Evolutionary conservation across 768 basidiomycete genomes (phyloP).

Genomic region (Coprinopsis sp.): DNA sequence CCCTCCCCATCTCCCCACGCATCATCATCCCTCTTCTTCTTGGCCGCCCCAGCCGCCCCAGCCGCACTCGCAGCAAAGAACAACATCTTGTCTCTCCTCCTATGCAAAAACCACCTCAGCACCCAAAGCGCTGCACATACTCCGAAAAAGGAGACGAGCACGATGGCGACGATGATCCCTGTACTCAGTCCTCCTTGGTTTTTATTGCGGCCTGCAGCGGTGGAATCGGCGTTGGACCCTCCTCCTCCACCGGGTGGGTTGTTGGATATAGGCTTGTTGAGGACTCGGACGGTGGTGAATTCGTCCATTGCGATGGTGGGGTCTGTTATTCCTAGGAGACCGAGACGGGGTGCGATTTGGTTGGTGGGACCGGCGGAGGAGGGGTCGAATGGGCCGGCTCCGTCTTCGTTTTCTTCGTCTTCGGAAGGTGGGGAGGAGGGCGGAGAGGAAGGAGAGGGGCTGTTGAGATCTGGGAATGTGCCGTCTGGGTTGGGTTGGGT

Average conservation of each 20-base stretch:
- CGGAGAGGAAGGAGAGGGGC: no score
- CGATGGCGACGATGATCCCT: constrained; percentile 61
- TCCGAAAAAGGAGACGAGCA: constrained; percentile 53
- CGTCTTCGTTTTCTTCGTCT: background rate
- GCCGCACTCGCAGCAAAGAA: no score
- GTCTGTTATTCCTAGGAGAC: constrained; percentile 61
- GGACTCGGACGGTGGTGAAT: constrained; percentile 65
- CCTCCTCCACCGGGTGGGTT: no score
- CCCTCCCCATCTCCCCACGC: no score
- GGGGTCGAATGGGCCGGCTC: background rate
- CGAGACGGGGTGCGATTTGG: constrained; percentile 43
- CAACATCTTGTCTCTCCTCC: constrained; percentile 34
- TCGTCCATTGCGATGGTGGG: constrained; percentile 56
- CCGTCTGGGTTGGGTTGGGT: constrained; percentile 42
- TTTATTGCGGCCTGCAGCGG: background rate
- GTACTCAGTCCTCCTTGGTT: constrained; percentile 42
- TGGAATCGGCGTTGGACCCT: background rate
- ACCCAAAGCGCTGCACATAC: constrained; percentile 52
- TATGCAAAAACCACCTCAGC: constrained; percentile 45
- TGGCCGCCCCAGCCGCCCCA: no score
- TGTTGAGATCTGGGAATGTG: background rate
- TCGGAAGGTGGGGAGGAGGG: background rate
- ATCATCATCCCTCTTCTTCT: no score
- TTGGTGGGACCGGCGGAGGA: background rate
- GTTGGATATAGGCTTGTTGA: constrained; percentile 62